Percentiles rank a stretch among this genome's conserved stretches.
Conservation (phyloP, 148 eudicot genomes). For the Limonium bicolor region DNA sequence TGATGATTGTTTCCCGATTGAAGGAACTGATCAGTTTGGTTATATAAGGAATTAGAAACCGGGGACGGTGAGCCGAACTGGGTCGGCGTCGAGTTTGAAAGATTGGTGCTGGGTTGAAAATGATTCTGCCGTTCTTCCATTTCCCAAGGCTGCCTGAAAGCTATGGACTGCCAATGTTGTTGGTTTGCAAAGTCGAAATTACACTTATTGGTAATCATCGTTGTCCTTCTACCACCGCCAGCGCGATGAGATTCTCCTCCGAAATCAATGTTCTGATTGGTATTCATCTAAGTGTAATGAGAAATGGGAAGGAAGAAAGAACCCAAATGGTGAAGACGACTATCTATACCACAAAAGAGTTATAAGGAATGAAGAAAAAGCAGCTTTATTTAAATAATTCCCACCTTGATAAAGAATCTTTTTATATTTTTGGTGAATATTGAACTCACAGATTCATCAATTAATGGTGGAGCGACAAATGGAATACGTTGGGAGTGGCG, state of each 20-base stretch:
- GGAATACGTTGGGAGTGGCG: too few species aligned
- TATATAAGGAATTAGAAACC: conserved; percentile 9
- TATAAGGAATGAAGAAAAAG: too few species aligned
- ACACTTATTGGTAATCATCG: conserved; percentile 12
- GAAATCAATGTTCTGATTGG: conserved; percentile 21
- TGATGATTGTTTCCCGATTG: conserved; percentile 14
- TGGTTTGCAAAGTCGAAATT: conserved; percentile 10
- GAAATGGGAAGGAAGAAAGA: too few species aligned
- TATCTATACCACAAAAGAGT: too few species aligned
- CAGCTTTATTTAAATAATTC: too few species aligned
- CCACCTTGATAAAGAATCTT: too few species aligned
- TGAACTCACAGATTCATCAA: too few species aligned
- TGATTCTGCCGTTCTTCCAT: conserved; percentile 6
- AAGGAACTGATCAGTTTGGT: conserved; percentile 12
- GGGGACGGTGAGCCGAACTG: conserved; percentile 12
- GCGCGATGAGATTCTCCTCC: conserved; percentile 11
- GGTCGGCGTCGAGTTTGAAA: conserved; percentile 9
- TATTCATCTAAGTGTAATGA: conserved; percentile 27
- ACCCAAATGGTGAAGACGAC: too few species aligned
- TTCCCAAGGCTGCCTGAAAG: conserved; percentile 20
- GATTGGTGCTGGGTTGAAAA: conserved; percentile 5
- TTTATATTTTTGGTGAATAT: too few species aligned
- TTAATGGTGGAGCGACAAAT: too few species aligned
- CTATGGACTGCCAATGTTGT: conserved; percentile 9
- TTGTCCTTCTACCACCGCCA: too few species aligned